phyloP scores from a whole-genome alignment of 345 rosid genomes.

The Brassica juncea region DNA sequence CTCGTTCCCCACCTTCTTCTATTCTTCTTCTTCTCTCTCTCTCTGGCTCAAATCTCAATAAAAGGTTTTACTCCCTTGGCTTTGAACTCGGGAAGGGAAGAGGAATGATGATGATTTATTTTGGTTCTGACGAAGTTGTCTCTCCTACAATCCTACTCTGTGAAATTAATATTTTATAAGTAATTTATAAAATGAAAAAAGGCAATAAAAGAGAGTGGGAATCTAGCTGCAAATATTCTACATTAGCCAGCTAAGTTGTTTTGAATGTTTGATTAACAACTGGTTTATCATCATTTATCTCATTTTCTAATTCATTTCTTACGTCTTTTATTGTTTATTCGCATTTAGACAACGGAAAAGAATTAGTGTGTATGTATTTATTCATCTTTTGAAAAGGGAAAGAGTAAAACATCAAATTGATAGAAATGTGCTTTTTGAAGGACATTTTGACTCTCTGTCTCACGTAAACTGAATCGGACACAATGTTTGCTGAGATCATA shows the following conservation, averaged over 20 bases:
- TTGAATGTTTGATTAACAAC: constrained; percentile 29
- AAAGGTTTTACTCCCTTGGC: not conserved
- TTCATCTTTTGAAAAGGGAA: not conserved
- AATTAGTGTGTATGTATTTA: not conserved
- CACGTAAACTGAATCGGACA: not conserved
- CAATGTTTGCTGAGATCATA: not conserved
- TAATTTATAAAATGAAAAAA: not conserved
- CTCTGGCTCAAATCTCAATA: constrained; percentile 55
- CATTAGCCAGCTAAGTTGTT: constrained; percentile 37
- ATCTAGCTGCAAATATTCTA: constrained; percentile 41
- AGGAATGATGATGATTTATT: constrained; percentile 40
- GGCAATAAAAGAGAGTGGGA: constrained; percentile 12
- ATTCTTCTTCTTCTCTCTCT: constrained; percentile 1
- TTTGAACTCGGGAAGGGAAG: constrained; percentile 35
- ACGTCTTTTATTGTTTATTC: not conserved
- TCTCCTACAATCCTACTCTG: constrained; percentile 25
- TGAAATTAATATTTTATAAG: too few relatives aligned
- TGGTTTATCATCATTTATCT: constrained; percentile 5
- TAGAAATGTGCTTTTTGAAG: not conserved
- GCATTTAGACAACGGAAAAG: constrained; percentile 1
- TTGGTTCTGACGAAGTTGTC: constrained; percentile 51
- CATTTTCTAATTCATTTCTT: not conserved
- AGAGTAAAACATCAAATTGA: not conserved
- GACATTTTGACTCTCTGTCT: not conserved
- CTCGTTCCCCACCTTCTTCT: constrained; percentile 10